Percentiles rank a stretch among this genome's conserved stretches.
Conservation (phyloP, 192 early-diverging fungal species). For the Coemansia sp. region DNA sequence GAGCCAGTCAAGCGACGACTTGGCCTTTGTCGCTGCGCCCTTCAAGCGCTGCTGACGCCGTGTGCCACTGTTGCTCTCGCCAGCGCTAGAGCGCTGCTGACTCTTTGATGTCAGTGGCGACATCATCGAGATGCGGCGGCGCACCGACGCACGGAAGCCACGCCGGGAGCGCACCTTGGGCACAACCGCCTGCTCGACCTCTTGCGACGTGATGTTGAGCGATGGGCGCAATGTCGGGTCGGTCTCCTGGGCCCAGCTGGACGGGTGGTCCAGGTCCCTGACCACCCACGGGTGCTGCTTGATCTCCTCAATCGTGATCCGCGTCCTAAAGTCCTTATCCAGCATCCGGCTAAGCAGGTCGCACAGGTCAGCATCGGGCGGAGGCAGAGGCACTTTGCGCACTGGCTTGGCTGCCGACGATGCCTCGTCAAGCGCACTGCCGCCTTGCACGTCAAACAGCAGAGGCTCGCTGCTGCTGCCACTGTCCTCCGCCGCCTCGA, state of each 20-base stretch:
- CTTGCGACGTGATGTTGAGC: slow-evolving; percentile 78
- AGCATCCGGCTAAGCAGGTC: slow-evolving; percentile 75
- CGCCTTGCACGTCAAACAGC: slow-evolving; percentile 3
- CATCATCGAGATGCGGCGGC: slow-evolving; percentile 49
- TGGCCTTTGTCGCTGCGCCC: slow-evolving; percentile 33
- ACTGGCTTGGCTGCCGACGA: not conserved
- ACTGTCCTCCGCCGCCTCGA: slow-evolving; percentile 17
- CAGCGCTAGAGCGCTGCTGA: slow-evolving; percentile 5
- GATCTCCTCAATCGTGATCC: slow-evolving; percentile 85
- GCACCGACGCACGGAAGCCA: slow-evolving; percentile 45
- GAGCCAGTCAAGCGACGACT: slow-evolving; percentile 53
- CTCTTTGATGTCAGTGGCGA: slow-evolving; percentile 16
- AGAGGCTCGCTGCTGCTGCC: slow-evolving; percentile 5
- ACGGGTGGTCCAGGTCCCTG: slow-evolving; percentile 61
- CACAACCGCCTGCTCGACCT: slow-evolving; percentile 61
- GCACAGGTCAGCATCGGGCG: slow-evolving; percentile 59
- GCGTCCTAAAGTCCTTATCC: slow-evolving; percentile 80
- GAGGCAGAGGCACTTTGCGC: slow-evolving; percentile 20
- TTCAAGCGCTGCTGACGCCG: slow-evolving; percentile 7
- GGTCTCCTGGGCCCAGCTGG: slow-evolving; percentile 74
- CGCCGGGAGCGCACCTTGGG: slow-evolving; percentile 40
- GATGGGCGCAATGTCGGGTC: slow-evolving; percentile 68
- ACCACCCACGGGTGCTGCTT: slow-evolving; percentile 93
- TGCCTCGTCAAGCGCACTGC: not conserved
- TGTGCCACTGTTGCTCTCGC: not conserved